Conservation (phyloP, 2,329 filamentous ascomycete genomes). For the Beauveria brongniartii region DNA sequence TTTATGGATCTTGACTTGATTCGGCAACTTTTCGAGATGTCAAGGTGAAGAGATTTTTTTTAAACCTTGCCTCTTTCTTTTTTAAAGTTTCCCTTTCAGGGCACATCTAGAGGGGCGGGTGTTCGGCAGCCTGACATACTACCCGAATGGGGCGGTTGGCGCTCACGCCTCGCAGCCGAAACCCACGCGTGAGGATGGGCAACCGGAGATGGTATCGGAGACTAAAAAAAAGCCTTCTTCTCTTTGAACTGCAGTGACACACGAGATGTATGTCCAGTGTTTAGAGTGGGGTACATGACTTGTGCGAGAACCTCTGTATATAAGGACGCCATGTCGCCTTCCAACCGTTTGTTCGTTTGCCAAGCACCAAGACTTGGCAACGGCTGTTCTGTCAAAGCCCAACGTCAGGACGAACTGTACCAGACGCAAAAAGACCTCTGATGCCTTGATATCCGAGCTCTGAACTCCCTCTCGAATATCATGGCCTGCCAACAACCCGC, state of each 20-base stretch:
- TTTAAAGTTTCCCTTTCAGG: background rate
- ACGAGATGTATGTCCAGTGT: background rate
- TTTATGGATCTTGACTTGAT: constrained; percentile 6
- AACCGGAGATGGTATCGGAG: background rate
- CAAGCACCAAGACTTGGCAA: background rate
- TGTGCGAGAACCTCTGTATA: background rate
- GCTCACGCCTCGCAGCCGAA: constrained; percentile 1
- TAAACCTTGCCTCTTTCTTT: background rate
- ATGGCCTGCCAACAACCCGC: constrained; percentile 9
- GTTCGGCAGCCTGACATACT: background rate
- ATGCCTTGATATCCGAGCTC: background rate
- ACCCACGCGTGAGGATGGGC: background rate
- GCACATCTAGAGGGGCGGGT: background rate
- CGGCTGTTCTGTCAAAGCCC: too few species aligned
- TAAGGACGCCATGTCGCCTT: background rate
- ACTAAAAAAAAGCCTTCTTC: background rate
- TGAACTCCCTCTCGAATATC: background rate
- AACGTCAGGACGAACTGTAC: too few species aligned
- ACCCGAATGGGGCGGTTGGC: constrained; percentile 4
- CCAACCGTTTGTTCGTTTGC: background rate
- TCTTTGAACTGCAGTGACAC: background rate
- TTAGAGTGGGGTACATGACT: background rate
- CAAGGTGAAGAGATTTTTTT: background rate
- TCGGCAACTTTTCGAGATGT: constrained; percentile 7
- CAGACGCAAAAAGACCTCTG: background rate